Conservation (phyloP, 2,329 filamentous ascomycete genomes). For the Beauveria australis region DNA sequence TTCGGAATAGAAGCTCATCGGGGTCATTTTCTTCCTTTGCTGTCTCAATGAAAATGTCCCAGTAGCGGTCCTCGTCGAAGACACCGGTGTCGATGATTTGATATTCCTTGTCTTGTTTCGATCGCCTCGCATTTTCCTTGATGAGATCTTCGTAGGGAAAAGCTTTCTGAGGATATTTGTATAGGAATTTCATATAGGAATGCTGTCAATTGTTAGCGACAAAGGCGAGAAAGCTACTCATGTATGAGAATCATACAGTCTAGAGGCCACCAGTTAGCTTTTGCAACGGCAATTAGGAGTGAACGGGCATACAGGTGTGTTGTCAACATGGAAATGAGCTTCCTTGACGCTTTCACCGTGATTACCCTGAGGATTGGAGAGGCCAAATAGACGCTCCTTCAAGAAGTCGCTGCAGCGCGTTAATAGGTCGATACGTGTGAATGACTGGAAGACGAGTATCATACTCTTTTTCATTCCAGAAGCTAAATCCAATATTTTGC, state of each 20-base stretch:
- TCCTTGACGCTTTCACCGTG: slow-evolving; percentile 97
- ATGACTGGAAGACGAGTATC: slow-evolving; percentile 16
- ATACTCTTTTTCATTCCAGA: slow-evolving; percentile 96
- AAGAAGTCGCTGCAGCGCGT: slow-evolving; percentile 64
- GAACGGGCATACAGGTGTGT: slow-evolving; percentile 57
- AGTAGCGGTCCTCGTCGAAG: slow-evolving; percentile 86
- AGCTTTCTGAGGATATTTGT: slow-evolving; percentile 88
- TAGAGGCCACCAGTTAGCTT: slow-evolving; percentile 21
- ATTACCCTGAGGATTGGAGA: slow-evolving; percentile 94
- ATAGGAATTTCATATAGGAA: slow-evolving; percentile 98
- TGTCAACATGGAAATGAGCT: slow-evolving; percentile 92
- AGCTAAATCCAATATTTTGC: slow-evolving; percentile 90
- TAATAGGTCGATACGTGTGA: slow-evolving; percentile 22
- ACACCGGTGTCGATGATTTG: slow-evolving; percentile 83
- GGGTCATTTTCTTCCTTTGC: slow-evolving; percentile 90
- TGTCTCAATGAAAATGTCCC: slow-evolving; percentile 95
- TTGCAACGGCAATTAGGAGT: slow-evolving; percentile 9
- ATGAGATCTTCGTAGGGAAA: slow-evolving; percentile 90
- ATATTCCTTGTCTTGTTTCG: slow-evolving; percentile 75
- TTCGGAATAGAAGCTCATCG: slow-evolving; percentile 85
- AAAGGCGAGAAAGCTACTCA: slow-evolving; percentile 10
- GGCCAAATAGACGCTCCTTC: slow-evolving; percentile 89
- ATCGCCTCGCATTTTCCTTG: slow-evolving; percentile 71
- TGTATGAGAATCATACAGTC: slow-evolving; percentile 32
- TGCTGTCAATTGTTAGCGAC: slow-evolving; percentile 46